These are phyloP conservation scores for Nelumbo lutea DNA, from an alignment of 164 flowering plant species.

Conservation along the genomic window DNA sequence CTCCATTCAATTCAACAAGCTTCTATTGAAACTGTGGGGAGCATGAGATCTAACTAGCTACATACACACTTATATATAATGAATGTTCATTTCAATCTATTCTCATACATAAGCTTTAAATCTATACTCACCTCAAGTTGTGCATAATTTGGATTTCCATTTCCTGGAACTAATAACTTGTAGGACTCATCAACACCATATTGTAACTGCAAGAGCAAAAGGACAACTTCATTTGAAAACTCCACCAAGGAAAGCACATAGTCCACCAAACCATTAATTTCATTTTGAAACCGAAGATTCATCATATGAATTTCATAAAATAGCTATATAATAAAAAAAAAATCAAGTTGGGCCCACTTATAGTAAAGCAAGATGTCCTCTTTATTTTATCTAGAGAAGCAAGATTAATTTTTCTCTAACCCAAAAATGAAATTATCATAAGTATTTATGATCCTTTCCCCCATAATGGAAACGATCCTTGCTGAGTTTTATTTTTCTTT, in stretches of 20 bases:
- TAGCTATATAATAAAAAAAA: neutral
- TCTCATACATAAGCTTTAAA: neutral
- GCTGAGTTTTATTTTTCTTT: no score
- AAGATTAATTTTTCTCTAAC: neutral
- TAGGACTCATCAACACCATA: slow-evolving; percentile 81
- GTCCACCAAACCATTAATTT: no score
- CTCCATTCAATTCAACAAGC: no score
- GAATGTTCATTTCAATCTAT: neutral
- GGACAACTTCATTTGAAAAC: neutral
- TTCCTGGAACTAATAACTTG: slow-evolving; percentile 43
- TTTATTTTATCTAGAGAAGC: neutral
- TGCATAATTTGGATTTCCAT: slow-evolving; percentile 46
- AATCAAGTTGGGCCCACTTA: neutral
- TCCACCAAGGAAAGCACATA: neutral
- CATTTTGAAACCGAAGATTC: no score
- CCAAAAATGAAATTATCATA: no score
- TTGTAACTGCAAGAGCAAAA: slow-evolving; percentile 52
- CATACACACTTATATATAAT: no score
- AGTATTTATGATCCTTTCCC: no score
- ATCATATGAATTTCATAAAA: neutral
- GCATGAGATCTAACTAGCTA: no score
- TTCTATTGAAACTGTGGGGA: no score
- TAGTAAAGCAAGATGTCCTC: neutral
- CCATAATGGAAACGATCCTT: no score
- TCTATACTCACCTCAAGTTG: slow-evolving; percentile 44